Base-by-base conservation (phyloP, 164 flowering plant genomes). In the Vitis labrusca region DNA sequence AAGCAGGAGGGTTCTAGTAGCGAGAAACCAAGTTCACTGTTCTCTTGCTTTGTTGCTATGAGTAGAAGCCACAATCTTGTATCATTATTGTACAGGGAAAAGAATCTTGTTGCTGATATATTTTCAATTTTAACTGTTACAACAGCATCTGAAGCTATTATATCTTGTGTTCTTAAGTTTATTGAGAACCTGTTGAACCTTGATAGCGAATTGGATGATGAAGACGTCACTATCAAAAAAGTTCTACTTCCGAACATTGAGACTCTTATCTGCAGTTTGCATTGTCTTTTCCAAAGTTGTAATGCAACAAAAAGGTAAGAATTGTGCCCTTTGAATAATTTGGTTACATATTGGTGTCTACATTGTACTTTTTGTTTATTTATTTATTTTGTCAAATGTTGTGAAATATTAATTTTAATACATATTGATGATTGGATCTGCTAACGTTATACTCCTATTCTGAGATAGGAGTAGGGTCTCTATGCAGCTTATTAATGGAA, bases 1-100 rank as follows among this genome's bases (percentile, higher is more conserved):
- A 93, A 85, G 85, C 87, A 82, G 74, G 97, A 89, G 80, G 92
- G 91, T 64, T 82, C 97, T 69, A 91, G 97, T 60, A 91, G 99
- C 72, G 89, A 90, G 77, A 89, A 84, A 71, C 97, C 97, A 67
- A 96, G 97, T 70, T 88, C 98, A 2, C 79, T 96, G 70, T 96
- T 93, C 66, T 83, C 90, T 64, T 96, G 97, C 80, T 93, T 96
- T 79, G 67, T 93, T 71, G 86, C 91, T 10, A 91, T 96, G 98
- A 93, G 97, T 75, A 78, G 78, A 82, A 93, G 89, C 82, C 79
- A 73, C 65, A 73, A 70, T 8, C 92, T 96, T 50, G 89, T 87
- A n/a, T 71, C 90, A 1, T 80, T 89, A 10, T 75, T 96, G 74
- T 63, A 17, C 52, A 74, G 82, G 77, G 91, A 90, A 71, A 68